Conservation (phyloP, 768 basidiomycete genomes). For the Lactarius hatsudake region DNA sequence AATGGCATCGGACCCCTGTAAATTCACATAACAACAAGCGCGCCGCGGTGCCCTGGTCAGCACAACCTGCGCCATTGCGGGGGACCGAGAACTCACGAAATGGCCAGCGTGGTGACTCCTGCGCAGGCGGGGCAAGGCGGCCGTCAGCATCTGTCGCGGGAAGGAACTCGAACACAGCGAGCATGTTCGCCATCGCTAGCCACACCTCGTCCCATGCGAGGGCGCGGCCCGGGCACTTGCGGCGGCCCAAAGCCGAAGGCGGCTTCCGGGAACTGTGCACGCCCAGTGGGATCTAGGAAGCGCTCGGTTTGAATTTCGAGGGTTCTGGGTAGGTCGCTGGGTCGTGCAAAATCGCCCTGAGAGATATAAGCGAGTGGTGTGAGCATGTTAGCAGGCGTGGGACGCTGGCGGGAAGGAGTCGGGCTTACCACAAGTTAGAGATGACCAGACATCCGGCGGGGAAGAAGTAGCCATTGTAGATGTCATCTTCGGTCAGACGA, state of each 20-base stretch:
- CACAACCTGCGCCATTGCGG: not conserved
- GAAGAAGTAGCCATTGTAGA: constrained; percentile 20
- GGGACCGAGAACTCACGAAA: constrained; percentile 3
- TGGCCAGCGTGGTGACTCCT: not conserved
- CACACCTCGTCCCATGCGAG: constrained; percentile 10
- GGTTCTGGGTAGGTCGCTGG: constrained; percentile 8
- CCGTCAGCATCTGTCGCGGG: constrained; percentile 14
- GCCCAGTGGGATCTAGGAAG: constrained; percentile 14
- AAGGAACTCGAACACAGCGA: constrained; percentile 18
- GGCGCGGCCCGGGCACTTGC: constrained; percentile 14
- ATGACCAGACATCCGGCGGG: constrained; percentile 11
- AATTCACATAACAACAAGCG: not conserved
- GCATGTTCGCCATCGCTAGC: constrained; percentile 18
- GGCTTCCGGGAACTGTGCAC: not conserved
- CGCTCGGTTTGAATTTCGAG: constrained; percentile 17
- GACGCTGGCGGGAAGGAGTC: not conserved
- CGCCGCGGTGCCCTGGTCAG: not conserved
- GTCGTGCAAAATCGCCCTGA: constrained; percentile 13
- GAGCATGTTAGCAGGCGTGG: not conserved
- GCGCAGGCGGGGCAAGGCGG: not conserved
- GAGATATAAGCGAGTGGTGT: not conserved
- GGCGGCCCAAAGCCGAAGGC: constrained; percentile 21
- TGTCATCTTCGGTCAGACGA: constrained; percentile 7
- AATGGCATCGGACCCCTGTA: constrained; percentile 19
- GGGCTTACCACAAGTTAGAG: constrained; percentile 8